Evolutionary conservation across 768 basidiomycete species (phyloP), one percentile per base, ranked within the genome.

Genomic region (Xerocomus potaroensis): DNA sequence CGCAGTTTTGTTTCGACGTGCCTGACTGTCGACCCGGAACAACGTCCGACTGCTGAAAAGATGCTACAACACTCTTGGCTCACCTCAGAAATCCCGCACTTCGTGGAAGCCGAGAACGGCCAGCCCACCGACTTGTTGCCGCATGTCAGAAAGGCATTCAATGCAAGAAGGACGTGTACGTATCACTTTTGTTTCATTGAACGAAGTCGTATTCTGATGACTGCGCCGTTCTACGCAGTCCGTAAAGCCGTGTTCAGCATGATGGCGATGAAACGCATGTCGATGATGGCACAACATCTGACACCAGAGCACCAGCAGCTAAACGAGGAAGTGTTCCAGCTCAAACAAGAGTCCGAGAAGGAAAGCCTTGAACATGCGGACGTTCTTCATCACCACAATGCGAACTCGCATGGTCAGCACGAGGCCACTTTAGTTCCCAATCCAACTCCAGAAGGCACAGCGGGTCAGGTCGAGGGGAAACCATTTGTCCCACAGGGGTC

Each of bases 241-340:
- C 84, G 85, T 55, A 89, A 87, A 63, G 91, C 90, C 3, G 87
- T 90, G 3, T 76, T 84, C 60, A 81, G 87, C 40, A 90, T 95
- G 74, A 84, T 84, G 62, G 91, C 92, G 11, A 77, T 91, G 65
- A 83, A 82, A 56, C 75, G 91, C 48, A 84, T 95, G 84, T 74
- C 84, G 15, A 69, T 74, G 27, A 71, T 86, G 2, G 55, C 60
- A 30, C 59, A 62, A 3, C 60, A 70, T 36, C 65, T 76, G 35
- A 63, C 70, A 22, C 58, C 69, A 3, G 72, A 71, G 33, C 73
- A 75, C 3, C 72, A 73, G 43, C 69, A 75, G 53, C 69, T 89
- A 42, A 74, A 75, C 37, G 75, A 74, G 36, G 76, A 84, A 36
- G 63, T 94, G 19, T 70, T 72, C 55, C 70, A 81, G 61, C 83